Evolutionary conservation across 805 yeast genomes (phyloP), one percentile per base, ranked within the genome.

Genomic region (Jamesozyma piceae): DNA sequence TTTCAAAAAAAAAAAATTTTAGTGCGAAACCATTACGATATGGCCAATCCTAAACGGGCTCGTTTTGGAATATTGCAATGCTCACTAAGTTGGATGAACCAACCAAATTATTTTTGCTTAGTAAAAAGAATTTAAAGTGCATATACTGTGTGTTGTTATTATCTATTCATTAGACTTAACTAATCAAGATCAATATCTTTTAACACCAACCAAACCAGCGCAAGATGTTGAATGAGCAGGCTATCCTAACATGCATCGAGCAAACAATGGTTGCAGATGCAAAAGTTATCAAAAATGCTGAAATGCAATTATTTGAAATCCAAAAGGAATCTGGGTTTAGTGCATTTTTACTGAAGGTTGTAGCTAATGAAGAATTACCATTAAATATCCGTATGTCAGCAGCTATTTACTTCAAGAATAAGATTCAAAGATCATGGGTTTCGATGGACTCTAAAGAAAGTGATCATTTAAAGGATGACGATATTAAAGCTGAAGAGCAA

Each of bases 321-420:
- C 82, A 76, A 54, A 72, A 70, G 46, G 75, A 73, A 47, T 71
- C 74, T 1, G 82, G 82, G 3, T 77, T 77, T 58, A 73, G 81
- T 1, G 65, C 70, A 13, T 75, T 74, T 53, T 64, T 78, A 37
- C 61, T 78, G 24, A 74, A 71, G 32, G 62, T 77, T 37, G 67
- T 74, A 13, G 57, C 64, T 9, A 80, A 78, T 49, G 58, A 58
- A 3, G 60, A 66, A 3, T 62, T 68, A 26, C 64, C 75, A 4
- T 46, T 52, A 5, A 66, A 67, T 11, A 69, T 77, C 39, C 69
- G 77, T 45, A 65, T 74, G 46, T 80, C 85, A 11, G 71, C 82
- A 5, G 80, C 82, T 0, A 81, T 83, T 5, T 80, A 75, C 55
- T 75, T 81, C 60, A 83, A 83, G 56, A 82, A 82, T 58, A 68